Evolutionary conservation across 306 rosid genomes (phyloP).

Genomic region (Dryas alaskensis): DNA sequence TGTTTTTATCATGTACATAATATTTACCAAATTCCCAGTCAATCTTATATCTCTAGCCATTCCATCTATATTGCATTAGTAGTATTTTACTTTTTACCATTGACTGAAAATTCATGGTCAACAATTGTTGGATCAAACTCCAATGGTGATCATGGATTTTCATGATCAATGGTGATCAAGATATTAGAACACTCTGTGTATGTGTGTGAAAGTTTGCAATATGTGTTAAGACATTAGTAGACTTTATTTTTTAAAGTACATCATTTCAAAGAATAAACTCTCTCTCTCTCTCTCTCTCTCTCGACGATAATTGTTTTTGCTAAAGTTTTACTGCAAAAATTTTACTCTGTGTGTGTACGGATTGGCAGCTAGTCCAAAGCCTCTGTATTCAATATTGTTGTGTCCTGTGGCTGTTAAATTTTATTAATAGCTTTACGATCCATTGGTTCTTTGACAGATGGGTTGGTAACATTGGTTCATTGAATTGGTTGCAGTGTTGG

Average conservation of each 20-base stretch:
- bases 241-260: background rate
- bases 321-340: background rate
- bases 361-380: background rate
- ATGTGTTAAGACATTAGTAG: too few species aligned
- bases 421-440: background rate
- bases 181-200: too few species aligned
- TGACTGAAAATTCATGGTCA: too few species aligned
- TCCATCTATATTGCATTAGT: background rate
- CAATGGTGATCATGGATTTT: too few species aligned
- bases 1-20: background rate
- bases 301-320: background rate
- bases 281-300: background rate
- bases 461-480: background rate
- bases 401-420: background rate
- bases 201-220: too few species aligned
- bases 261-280: background rate
- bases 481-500: slow-evolving; percentile 65
- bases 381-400: background rate
- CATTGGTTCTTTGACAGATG: background rate
- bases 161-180: too few species aligned
- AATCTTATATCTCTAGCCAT: background rate
- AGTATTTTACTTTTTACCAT: too few species aligned
- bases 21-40: background rate
- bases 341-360: background rate
- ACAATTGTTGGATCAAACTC: too few species aligned